Evolutionary conservation across 2,329 filamentous ascomycete genomes (phyloP).

Genomic region (Pseudogymnoascus sp.): DNA sequence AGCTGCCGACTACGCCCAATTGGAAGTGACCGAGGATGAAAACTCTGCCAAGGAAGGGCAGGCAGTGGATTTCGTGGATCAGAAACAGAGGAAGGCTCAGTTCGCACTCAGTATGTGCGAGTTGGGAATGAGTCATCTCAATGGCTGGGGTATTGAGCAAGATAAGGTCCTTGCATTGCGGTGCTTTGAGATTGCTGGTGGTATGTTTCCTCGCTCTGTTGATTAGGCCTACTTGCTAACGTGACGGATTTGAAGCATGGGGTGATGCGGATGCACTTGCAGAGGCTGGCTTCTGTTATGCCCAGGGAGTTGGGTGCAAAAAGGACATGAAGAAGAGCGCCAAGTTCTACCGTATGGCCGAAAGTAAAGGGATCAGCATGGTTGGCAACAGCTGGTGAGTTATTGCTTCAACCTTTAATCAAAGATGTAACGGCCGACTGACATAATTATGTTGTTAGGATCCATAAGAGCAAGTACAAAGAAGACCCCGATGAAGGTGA

Average conservation of each 20-base stretch:
- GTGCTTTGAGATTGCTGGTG: conserved; percentile 93
- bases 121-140: conserved; percentile 92
- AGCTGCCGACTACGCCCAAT: conserved; percentile 73
- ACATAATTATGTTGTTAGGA: conserved; percentile 47
- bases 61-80: conserved; percentile 56
- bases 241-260: conserved; percentile 52
- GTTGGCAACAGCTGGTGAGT: conserved; percentile 95
- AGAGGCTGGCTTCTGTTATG: conserved; percentile 94
- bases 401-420: background rate
- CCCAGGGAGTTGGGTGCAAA: conserved; percentile 85
- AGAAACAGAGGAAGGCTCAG: conserved; percentile 79
- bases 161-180: conserved; percentile 80
- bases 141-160: conserved; percentile 94
- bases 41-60: conserved; percentile 56
- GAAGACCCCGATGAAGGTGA: conserved; percentile 42
- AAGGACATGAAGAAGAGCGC: conserved; percentile 95
- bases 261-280: conserved; percentile 90
- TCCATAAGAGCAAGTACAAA: conserved; percentile 91
- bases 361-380: conserved; percentile 93
- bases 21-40: conserved; percentile 79
- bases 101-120: conserved; percentile 96
- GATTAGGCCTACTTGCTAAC: conserved; percentile 14
- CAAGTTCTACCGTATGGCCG: conserved; percentile 80
- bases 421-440: conserved; percentile 13
- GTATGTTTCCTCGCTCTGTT: conserved; percentile 38